phyloP scores from a whole-genome alignment of 352 stramenopile species.

The Globisporangium acanthophoron region DNA sequence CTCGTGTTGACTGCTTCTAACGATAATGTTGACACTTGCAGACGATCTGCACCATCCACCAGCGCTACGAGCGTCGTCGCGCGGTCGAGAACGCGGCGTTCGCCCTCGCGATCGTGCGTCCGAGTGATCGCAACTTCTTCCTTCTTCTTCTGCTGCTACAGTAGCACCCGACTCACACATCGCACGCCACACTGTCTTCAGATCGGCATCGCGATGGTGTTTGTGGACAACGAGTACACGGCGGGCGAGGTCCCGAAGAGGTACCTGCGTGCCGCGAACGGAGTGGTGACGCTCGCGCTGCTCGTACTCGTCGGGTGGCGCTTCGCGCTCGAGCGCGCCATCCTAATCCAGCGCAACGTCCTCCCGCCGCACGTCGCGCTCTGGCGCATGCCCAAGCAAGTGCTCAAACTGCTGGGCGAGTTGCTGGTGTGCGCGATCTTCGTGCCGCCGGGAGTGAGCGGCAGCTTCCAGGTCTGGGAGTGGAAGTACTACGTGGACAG shows the following conservation, averaged over 20 bases:
- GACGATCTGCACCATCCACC: conserved; percentile 60
- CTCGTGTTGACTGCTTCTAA: background rate
- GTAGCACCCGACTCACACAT: background rate
- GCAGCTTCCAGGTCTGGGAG: conserved; percentile 51
- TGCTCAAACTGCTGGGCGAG: conserved; percentile 40
- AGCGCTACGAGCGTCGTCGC: conserved; percentile 58
- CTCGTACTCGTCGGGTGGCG: conserved; percentile 48
- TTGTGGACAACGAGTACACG: conserved; percentile 64
- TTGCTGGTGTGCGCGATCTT: conserved; percentile 42
- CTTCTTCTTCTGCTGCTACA: background rate
- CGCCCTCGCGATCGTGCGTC: conserved; percentile 41
- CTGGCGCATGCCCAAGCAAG: conserved; percentile 35
- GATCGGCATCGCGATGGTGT: conserved; percentile 51
- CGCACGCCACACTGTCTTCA: conserved; percentile 1
- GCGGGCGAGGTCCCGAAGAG: conserved; percentile 26
- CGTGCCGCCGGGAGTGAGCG: conserved; percentile 44
- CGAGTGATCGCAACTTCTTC: background rate
- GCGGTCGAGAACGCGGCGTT: conserved; percentile 54
- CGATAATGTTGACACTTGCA: conserved; percentile 4
- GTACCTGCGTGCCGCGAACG: conserved; percentile 34
- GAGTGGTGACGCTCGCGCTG: conserved; percentile 37
- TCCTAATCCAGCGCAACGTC: conserved; percentile 57
- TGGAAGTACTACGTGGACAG: conserved; percentile 61
- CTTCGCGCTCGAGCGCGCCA: conserved; percentile 47
- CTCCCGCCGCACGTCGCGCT: conserved; percentile 50